Base-by-base conservation (phyloP, 1,139 yeast genomes). In the Kurtzmaniella quercitrusa region DNA sequence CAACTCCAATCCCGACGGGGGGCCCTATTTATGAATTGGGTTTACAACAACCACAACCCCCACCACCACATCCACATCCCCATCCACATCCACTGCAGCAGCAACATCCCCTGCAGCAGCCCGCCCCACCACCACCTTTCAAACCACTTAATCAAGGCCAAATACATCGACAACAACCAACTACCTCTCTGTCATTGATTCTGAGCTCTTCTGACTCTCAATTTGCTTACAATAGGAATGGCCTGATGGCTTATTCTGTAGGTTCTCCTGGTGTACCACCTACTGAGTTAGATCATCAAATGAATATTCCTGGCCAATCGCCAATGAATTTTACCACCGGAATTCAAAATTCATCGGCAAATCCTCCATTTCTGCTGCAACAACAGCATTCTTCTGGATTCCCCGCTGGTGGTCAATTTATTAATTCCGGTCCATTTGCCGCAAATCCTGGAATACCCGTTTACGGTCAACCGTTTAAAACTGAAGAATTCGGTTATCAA, bases 91-190 rank as follows among this genome's bases (percentile, higher is more conserved):
- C 11, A 11, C 42, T 33, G 8, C 38, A 33, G 5, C 39, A 21
- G 4, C 42, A 19, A 17, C 38, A 25, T 14, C 39, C 23, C n/a
- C 43, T 36, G 14, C 37, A 23, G 17, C 40, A 19, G 18, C 29
- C 25, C 16, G 12, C 9, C 14, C 33, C 17, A 38, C 34, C 25
- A 15, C 19, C 40, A 34, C 37, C 37, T 17, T 15, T n/a, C 31
- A 25, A 19, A 5, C 33, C 12, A 8, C 7, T 17, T 5, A 19
- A 3, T 7, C 18, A 16, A 10, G 15, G 14, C n/a, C 34, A 17
- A 14, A 39, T 9, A 25, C 21, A 12, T 10, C 41, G 5, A 21
- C 34, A 8, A 21, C 34, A 9, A 38, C 34, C 40, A 11, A 23
- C 33, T 16, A 12, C 39, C 4, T 5, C 39, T 10, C 31, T 27